Conservation (phyloP, 1,139 yeast species). For the Debaryomycetaceae sp. region DNA sequence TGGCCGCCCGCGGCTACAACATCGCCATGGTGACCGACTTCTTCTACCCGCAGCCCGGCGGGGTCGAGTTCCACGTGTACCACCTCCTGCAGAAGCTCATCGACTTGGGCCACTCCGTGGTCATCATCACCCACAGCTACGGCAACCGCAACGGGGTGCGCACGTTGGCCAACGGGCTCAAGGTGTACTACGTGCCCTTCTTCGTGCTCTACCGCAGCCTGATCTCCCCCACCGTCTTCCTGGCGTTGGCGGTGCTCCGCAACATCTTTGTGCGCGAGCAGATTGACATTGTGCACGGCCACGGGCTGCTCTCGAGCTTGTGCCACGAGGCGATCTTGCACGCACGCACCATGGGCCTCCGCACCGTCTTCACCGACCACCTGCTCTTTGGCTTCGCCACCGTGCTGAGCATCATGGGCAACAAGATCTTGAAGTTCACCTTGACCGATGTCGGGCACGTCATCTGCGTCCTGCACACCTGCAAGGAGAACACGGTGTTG, state of each 20-base stretch:
- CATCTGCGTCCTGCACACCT: conserved; percentile 93
- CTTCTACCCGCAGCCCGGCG: conserved; percentile 98
- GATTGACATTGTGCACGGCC: conserved; percentile 91
- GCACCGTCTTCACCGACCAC: conserved; percentile 92
- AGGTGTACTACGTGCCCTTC: conserved; percentile 88
- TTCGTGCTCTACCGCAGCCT: conserved; percentile 76
- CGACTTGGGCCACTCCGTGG: conserved; percentile 84
- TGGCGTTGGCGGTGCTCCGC: conserved; percentile 79
- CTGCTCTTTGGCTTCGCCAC: conserved; percentile 93
- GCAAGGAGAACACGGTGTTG: conserved; percentile 91
- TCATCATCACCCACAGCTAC: conserved; percentile 85
- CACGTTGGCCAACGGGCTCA: conserved; percentile 80
- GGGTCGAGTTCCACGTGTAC: conserved; percentile 92
- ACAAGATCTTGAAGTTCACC: conserved; percentile 79
- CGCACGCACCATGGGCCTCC: conserved; percentile 88
- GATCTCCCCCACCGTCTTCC: conserved; percentile 84
- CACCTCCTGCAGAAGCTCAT: conserved; percentile 76
- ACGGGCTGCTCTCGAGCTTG: conserved; percentile 81
- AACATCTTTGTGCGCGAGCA: conserved; percentile 81
- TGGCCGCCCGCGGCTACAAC: conserved; percentile 23
- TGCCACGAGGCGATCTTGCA: conserved; percentile 90
- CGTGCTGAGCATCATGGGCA: conserved; percentile 77
- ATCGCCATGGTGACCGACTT: conserved; percentile 91
- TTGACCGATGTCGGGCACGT: conserved; percentile 86
- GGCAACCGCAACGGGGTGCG: conserved; percentile 80